phyloP scores from a whole-genome alignment of 805 yeast species.

The Diddensiella santjacobensis region DNA sequence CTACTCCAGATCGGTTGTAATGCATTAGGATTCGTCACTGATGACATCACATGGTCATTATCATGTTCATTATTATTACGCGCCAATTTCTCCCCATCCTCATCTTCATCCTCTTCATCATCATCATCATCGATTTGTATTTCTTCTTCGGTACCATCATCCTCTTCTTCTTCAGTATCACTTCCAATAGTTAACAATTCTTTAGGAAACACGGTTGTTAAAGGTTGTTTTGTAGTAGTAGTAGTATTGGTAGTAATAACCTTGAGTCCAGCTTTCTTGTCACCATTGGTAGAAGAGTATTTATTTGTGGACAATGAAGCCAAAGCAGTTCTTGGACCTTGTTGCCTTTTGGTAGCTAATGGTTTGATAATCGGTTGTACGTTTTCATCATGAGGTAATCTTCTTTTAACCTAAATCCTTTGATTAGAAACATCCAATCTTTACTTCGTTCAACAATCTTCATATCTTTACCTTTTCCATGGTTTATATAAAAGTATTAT shows the following conservation, averaged over 20 bases:
- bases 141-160: not conserved
- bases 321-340: not conserved
- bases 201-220: not conserved
- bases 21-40: constrained; percentile 33
- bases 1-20: constrained; percentile 31
- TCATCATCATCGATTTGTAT: not conserved
- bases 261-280: not conserved
- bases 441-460: not conserved
- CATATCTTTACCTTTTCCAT: not conserved
- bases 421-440: not conserved
- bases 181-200: not conserved
- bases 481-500: too few species aligned
- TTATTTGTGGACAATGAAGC: constrained; percentile 1
- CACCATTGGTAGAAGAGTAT: not conserved
- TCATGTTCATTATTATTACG: not conserved
- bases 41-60: not conserved
- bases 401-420: not conserved
- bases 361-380: constrained; percentile 1
- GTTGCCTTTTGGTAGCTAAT: not conserved
- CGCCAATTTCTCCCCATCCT: not conserved
- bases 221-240: not conserved
- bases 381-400: not conserved
- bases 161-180: constrained; percentile 1
- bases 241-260: not conserved
- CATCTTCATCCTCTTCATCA: constrained; percentile 6